Evolutionary conservation across 805 yeast genomes (phyloP).

Genomic region (Wickerhamomyces rabaulensis): DNA sequence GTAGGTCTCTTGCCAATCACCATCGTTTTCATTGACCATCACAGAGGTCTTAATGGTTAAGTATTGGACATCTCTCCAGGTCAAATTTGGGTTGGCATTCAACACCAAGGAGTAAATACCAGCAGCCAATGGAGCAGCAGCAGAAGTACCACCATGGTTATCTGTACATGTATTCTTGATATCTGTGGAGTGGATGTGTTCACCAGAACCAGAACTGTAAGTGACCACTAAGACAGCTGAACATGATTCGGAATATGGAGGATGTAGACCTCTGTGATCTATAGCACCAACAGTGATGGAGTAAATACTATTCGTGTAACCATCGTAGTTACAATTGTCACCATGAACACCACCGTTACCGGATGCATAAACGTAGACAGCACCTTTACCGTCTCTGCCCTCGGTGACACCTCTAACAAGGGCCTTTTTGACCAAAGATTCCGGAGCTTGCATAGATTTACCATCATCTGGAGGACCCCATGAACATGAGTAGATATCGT

Average conservation of each 20-base stretch:
- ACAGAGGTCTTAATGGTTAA: conserved; percentile 67
- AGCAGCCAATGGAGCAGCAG: conserved; percentile 98
- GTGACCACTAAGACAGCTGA: conserved; percentile 93
- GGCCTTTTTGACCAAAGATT: conserved; percentile 70
- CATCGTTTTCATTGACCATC: conserved; percentile 61
- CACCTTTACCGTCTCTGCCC: conserved; percentile 79
- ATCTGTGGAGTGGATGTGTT: conserved; percentile 85
- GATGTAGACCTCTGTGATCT: conserved; percentile 82
- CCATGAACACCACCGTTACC: conserved; percentile 86
- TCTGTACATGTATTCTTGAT: conserved; percentile 63
- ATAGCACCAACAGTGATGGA: conserved; percentile 94
- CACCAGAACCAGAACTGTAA: conserved; percentile 86
- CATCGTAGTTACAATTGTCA: conserved; percentile 95
- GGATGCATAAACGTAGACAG: conserved; percentile 89
- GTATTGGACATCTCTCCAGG: conserved; percentile 96
- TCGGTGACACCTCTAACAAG: conserved; percentile 77
- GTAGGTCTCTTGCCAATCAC: conserved; percentile 69
- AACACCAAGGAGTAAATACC: conserved; percentile 86
- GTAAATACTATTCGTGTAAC: conserved; percentile 92
- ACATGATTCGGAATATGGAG: conserved; percentile 87
- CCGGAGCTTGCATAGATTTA: conserved; percentile 78
- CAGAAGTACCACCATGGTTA: conserved; percentile 93
- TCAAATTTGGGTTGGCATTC: conserved; percentile 76
- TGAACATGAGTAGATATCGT: conserved; percentile 93
- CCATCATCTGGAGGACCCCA: conserved; percentile 99